Conservation (phyloP, 2,329 filamentous ascomycete species). For the Xylaria sp. region DNA sequence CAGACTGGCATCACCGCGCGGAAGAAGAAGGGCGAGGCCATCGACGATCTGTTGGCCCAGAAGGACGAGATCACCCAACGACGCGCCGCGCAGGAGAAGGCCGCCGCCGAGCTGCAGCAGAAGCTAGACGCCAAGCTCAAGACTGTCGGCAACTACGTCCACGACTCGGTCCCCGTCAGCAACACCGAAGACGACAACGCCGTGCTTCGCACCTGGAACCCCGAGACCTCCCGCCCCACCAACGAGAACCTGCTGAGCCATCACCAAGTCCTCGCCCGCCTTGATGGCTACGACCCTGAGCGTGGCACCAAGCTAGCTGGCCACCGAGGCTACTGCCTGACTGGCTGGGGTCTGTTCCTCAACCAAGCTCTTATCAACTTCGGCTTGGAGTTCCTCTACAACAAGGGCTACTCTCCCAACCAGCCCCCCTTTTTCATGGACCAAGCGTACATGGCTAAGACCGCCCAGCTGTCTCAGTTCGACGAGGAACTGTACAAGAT, state of each 20-base stretch:
- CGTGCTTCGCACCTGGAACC: conserved; percentile 80
- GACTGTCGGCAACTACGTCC: conserved; percentile 90
- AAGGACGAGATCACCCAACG: conserved; percentile 57
- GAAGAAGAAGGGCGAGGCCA: conserved; percentile 77
- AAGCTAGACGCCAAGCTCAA: conserved; percentile 79
- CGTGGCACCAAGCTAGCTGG: conserved; percentile 91
- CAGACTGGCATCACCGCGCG: conserved; percentile 36
- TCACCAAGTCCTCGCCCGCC: conserved; percentile 88
- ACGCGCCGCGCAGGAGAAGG: conserved; percentile 83
- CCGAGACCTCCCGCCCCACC: conserved; percentile 79
- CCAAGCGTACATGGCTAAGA: conserved; percentile 94
- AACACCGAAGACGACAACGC: conserved; percentile 77
- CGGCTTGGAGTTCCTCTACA: conserved; percentile 86
- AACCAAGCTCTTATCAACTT: conserved; percentile 97
- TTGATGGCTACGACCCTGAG: conserved; percentile 93
- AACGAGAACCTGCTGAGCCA: conserved; percentile 80
- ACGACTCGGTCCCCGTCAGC: conserved; percentile 68
- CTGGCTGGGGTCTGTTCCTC: conserved; percentile 83
- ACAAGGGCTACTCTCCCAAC: conserved; percentile 82
- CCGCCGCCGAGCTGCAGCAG: conserved; percentile 57
- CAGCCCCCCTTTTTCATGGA: conserved; percentile 96
- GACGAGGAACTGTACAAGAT: conserved; percentile 99
- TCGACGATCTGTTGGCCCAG: conserved; percentile 72
- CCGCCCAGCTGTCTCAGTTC: conserved; percentile 94
- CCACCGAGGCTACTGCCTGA: conserved; percentile 90